These are phyloP conservation scores for Microthlaspi erraticum DNA, from an alignment of 345 rosid genomes.

Conservation along the genomic window DNA sequence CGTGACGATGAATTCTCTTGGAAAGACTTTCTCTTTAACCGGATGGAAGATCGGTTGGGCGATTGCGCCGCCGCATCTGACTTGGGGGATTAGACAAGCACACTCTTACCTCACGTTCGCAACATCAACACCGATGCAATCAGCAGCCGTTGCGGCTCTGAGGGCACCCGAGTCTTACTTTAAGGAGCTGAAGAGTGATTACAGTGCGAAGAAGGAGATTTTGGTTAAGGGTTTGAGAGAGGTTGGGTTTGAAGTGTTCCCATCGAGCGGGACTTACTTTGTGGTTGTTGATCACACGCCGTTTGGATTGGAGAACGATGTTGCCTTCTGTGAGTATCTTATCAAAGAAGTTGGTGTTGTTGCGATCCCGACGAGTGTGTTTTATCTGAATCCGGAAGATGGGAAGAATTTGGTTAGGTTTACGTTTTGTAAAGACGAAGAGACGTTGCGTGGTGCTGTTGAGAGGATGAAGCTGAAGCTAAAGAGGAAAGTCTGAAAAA, in stretches of 20 bases:
- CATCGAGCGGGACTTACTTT: slow-evolving; percentile 94
- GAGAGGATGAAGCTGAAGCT: slow-evolving; percentile 91
- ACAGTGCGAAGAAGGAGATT: slow-evolving; percentile 75
- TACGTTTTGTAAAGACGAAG: slow-evolving; percentile 95
- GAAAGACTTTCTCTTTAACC: slow-evolving; percentile 91
- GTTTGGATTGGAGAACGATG: slow-evolving; percentile 74
- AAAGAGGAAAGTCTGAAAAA: slow-evolving; percentile 51
- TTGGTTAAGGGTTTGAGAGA: slow-evolving; percentile 81
- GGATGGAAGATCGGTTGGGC: slow-evolving; percentile 99
- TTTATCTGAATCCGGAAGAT: slow-evolving; percentile 89
- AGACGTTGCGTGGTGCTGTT: slow-evolving; percentile 76
- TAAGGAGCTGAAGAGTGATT: slow-evolving; percentile 76
- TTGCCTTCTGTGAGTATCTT: slow-evolving; percentile 85
- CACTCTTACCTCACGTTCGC: slow-evolving; percentile 92
- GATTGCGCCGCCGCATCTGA: slow-evolving; percentile 82
- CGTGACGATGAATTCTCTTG: slow-evolving; percentile 88
- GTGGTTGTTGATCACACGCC: slow-evolving; percentile 91
- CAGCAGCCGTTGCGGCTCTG: slow-evolving; percentile 74
- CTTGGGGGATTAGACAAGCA: slow-evolving; percentile 93
- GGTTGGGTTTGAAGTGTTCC: slow-evolving; percentile 88
- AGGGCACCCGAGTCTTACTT: slow-evolving; percentile 82
- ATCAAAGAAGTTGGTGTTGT: slow-evolving; percentile 96
- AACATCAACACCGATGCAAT: slow-evolving; percentile 84
- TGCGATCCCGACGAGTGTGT: slow-evolving; percentile 89
- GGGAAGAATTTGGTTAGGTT: slow-evolving; percentile 96